Percentiles rank a stretch among this genome's conserved stretches.
phyloP scores from a whole-genome alignment of 2,329 filamentous ascomycete species.

The Hymenoscyphus infarciens region DNA sequence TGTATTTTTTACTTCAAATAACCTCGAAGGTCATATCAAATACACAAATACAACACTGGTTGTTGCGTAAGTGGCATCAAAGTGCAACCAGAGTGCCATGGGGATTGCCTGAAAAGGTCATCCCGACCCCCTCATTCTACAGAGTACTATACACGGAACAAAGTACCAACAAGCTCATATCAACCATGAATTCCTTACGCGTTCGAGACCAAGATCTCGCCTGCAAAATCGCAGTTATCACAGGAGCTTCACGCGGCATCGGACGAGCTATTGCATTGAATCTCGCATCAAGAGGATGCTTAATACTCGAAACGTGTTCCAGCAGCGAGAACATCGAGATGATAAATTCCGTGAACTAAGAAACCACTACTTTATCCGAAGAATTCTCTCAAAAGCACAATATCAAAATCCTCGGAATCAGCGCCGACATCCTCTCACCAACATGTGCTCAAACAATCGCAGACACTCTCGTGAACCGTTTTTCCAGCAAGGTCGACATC shows the following conservation, averaged over 20 bases:
- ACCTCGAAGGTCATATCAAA: neutral
- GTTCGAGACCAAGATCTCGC: slow-evolving; percentile 41
- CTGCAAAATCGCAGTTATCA: slow-evolving; percentile 66
- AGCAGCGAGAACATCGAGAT: slow-evolving; percentile 21
- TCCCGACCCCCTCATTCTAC: too few relatives aligned
- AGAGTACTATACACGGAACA: neutral
- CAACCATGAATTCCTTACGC: slow-evolving; percentile 2
- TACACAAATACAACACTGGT: neutral
- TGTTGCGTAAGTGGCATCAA: neutral
- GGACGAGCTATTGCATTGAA: slow-evolving; percentile 64
- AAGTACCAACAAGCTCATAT: neutral
- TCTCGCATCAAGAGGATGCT: slow-evolving; percentile 61
- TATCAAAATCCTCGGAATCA: neutral
- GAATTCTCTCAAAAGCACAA: neutral
- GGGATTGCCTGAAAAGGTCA: too few relatives aligned
- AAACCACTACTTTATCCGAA: neutral
- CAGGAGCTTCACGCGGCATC: slow-evolving; percentile 63
- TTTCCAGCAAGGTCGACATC: slow-evolving; percentile 34
- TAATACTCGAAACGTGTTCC: slow-evolving; percentile 42
- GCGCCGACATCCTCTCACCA: neutral
- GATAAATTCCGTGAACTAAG: slow-evolving; percentile 16
- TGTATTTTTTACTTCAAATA: too few relatives aligned
- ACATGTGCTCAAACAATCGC: slow-evolving; percentile 32
- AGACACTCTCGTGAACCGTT: slow-evolving; percentile 25
- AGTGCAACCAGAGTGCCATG: too few relatives aligned